phyloP scores from a whole-genome alignment of 148 eudicot genomes.

The Fallopia convolvulus region DNA sequence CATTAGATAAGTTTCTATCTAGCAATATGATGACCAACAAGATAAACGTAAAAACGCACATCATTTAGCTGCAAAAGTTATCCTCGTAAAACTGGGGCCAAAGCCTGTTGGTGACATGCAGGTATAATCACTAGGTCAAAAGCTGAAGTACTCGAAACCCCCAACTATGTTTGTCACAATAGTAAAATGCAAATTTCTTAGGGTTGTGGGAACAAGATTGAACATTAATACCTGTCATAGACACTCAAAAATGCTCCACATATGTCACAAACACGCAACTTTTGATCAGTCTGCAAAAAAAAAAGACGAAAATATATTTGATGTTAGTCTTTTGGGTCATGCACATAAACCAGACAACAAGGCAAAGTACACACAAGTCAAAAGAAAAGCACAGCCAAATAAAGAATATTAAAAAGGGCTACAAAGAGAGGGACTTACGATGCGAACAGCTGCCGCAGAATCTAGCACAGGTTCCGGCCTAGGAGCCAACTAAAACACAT shows the following conservation, averaged over 20 bases:
- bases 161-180: slow-evolving; percentile 8
- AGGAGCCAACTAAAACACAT: slow-evolving; percentile 55
- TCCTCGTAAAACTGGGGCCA: slow-evolving; percentile 95
- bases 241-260: slow-evolving; percentile 99
- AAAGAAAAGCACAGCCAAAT: background rate
- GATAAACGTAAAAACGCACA: slow-evolving; percentile 78
- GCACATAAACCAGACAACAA: background rate
- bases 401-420: background rate
- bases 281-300: slow-evolving; percentile 81
- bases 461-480: slow-evolving; percentile 70
- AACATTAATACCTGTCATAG: slow-evolving; percentile 68
- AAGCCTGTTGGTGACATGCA: slow-evolving; percentile 96
- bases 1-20: slow-evolving; percentile 25
- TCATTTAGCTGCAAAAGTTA: slow-evolving; percentile 90
- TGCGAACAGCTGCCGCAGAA: slow-evolving; percentile 91
- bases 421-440: slow-evolving; percentile 42
- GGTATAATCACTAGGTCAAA: slow-evolving; percentile 89
- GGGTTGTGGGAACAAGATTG: background rate
- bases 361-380: background rate
- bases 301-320: background rate
- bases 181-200: background rate
- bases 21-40: slow-evolving; percentile 55
- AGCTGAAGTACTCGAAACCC: slow-evolving; percentile 35
- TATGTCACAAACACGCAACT: slow-evolving; percentile 97
- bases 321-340: background rate